Percentiles rank a stretch among this genome's conserved stretches.
Evolutionary conservation across 352 stramenopile genomes (phyloP).

Genomic region (Pythium aphanidermatum): DNA sequence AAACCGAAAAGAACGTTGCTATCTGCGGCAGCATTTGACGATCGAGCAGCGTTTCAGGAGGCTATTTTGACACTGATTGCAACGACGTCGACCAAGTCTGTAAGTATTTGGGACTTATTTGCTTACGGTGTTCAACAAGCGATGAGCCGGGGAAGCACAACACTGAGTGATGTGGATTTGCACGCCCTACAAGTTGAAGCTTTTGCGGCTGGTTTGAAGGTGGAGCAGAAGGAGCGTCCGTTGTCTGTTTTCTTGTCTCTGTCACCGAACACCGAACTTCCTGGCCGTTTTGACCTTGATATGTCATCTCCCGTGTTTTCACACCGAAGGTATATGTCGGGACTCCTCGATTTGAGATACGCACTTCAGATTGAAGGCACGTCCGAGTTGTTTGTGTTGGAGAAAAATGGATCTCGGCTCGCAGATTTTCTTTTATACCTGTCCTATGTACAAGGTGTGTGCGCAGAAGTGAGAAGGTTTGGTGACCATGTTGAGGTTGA

Average conservation of each 20-base stretch:
- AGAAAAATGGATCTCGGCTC: constrained; percentile 48
- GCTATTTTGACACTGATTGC: no score
- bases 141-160: no score
- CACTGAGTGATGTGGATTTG: no score
- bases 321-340: constrained; percentile 93
- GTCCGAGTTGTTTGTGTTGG: constrained; percentile 81
- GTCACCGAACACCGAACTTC: constrained; percentile 48
- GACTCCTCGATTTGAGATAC: constrained; percentile 97
- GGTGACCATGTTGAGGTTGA: constrained; percentile 76
- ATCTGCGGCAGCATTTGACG: background rate
- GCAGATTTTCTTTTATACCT: constrained; percentile 69
- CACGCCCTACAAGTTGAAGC: constrained; percentile 40
- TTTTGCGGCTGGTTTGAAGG: constrained; percentile 24
- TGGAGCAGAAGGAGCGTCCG: constrained; percentile 24
- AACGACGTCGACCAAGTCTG: constrained; percentile 20
- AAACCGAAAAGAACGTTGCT: constrained; percentile 20
- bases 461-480: constrained; percentile 48
- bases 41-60: background rate
- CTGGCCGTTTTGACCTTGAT: constrained; percentile 56
- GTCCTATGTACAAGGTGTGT: constrained; percentile 70
- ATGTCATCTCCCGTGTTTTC: constrained; percentile 90
- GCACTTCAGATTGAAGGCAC: constrained; percentile 97
- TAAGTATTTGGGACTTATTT: constrained; percentile 37
- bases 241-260: constrained; percentile 47
- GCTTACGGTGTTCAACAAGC: constrained; percentile 21